These are phyloP conservation scores for Phytopythium cucurbitacearum DNA, from an alignment of 352 stramenopile genomes.

Conservation along the genomic window DNA sequence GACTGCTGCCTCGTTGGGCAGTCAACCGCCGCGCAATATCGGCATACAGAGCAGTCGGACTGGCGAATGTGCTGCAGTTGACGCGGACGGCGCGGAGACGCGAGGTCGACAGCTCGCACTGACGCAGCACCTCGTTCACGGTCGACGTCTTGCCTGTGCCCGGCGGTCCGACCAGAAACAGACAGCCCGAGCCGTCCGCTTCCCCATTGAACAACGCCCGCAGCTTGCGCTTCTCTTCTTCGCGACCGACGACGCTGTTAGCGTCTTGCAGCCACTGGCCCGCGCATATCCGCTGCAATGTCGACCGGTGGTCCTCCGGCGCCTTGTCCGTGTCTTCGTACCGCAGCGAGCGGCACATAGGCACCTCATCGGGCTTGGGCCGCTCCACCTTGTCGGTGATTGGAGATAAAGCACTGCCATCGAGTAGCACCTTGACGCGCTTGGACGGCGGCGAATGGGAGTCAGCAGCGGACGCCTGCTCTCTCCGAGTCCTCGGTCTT, in stretches of 20 bases:
- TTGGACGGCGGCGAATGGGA: no score
- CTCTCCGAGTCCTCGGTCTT: no score
- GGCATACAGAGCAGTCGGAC: constrained; percentile 37
- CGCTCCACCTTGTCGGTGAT: no score
- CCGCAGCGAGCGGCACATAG: no score
- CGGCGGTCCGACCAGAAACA: constrained; percentile 67
- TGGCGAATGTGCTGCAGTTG: constrained; percentile 66
- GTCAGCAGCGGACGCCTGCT: no score
- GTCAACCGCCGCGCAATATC: constrained; percentile 28
- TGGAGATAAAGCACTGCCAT: no score
- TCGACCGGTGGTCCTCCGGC: constrained; percentile 10
- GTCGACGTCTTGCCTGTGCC: constrained; percentile 69
- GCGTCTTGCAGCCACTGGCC: constrained; percentile 11
- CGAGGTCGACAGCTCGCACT: constrained; percentile 16
- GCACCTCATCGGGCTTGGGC: no score
- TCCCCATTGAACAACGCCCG: constrained; percentile 19
- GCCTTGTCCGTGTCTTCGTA: no score
- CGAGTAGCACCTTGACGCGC: no score
- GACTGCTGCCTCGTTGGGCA: constrained; percentile 12
- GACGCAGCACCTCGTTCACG: constrained; percentile 31
- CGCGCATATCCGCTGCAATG: constrained; percentile 29
- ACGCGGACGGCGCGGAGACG: constrained; percentile 27
- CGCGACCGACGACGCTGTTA: constrained; percentile 34
- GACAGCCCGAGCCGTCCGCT: not conserved
- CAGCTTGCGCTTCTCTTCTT: constrained; percentile 33